Conservation (phyloP, 805 yeast genomes). For the Candida loeiensis region DNA sequence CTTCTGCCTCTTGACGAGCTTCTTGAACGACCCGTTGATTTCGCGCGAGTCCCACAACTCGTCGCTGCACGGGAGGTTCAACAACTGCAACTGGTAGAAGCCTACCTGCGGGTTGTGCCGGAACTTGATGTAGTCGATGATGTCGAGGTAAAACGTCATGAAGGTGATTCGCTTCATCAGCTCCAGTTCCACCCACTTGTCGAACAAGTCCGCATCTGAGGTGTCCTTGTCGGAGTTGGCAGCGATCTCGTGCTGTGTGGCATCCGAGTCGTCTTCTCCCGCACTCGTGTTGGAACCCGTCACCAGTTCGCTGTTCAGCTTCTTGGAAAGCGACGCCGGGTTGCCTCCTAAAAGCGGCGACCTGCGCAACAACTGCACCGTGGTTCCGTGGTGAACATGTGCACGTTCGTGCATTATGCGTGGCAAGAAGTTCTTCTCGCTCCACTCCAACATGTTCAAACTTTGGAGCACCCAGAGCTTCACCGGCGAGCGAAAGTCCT, state of each 20-base stretch:
- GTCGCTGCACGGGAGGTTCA: constrained; percentile 41
- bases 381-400: constrained; percentile 83
- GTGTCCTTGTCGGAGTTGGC: constrained; percentile 14
- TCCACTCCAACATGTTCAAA: constrained; percentile 68
- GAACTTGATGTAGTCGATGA: constrained; percentile 72
- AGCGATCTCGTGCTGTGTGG: constrained; percentile 12
- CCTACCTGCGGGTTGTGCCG: constrained; percentile 58
- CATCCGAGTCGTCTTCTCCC: constrained; percentile 34
- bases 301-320: constrained; percentile 16
- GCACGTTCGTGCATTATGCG: constrained; percentile 76
- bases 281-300: constrained; percentile 28
- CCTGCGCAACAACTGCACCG: constrained; percentile 72
- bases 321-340: constrained; percentile 38
- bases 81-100: constrained; percentile 37
- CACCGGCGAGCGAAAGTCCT: constrained; percentile 75
- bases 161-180: constrained; percentile 73
- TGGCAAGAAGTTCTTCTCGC: constrained; percentile 69
- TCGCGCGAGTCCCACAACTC: constrained; percentile 40
- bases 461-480: constrained; percentile 74
- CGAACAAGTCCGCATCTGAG: constrained; percentile 38
- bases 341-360: constrained; percentile 75
- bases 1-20: constrained; percentile 35
- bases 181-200: constrained; percentile 78
- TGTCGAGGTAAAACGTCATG: constrained; percentile 79
- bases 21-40: constrained; percentile 36